phyloP scores from a whole-genome alignment of 192 early-diverging fungal genomes.

The Coemansia sp. region DNA sequence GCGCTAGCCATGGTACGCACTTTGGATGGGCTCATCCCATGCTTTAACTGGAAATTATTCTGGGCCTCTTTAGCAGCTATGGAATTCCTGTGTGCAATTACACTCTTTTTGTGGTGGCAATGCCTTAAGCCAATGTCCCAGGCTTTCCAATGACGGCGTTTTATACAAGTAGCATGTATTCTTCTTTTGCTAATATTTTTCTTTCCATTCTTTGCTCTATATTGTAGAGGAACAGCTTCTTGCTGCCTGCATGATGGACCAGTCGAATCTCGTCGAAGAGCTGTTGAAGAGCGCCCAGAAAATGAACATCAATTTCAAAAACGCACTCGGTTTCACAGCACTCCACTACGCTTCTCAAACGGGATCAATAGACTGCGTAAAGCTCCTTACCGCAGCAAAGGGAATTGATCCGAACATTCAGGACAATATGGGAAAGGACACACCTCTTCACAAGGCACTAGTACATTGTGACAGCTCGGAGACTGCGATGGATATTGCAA shows the following conservation, averaged over 20 bases:
- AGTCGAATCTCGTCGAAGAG: constrained; percentile 64
- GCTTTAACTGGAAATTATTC: background rate
- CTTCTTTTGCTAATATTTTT: background rate
- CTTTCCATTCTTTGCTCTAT: background rate
- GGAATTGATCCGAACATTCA: constrained; percentile 61
- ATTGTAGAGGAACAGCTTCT: constrained; percentile 67
- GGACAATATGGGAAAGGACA: constrained; percentile 59
- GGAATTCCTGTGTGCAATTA: too few species aligned
- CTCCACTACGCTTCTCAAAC: constrained; percentile 67
- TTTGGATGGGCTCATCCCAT: background rate
- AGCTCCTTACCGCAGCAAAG: constrained; percentile 54
- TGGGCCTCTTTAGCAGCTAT: too few species aligned
- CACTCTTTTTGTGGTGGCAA: too few species aligned
- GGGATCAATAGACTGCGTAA: constrained; percentile 62
- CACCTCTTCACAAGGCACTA: constrained; percentile 71
- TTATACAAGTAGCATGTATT: background rate
- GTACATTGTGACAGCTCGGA: constrained; percentile 58
- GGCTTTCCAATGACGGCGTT: too few species aligned
- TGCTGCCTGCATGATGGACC: constrained; percentile 71
- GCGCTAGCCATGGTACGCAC: constrained; percentile 29
- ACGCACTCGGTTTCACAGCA: constrained; percentile 65
- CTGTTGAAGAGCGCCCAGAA: constrained; percentile 54
- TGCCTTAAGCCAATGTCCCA: too few species aligned
- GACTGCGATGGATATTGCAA: constrained; percentile 61
- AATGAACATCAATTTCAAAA: constrained; percentile 62